Evolutionary conservation across 495 filamentous ascomycete genomes (phyloP), one percentile per base, ranked within the genome.

Genomic region (Talaromyces proteolyticus): DNA sequence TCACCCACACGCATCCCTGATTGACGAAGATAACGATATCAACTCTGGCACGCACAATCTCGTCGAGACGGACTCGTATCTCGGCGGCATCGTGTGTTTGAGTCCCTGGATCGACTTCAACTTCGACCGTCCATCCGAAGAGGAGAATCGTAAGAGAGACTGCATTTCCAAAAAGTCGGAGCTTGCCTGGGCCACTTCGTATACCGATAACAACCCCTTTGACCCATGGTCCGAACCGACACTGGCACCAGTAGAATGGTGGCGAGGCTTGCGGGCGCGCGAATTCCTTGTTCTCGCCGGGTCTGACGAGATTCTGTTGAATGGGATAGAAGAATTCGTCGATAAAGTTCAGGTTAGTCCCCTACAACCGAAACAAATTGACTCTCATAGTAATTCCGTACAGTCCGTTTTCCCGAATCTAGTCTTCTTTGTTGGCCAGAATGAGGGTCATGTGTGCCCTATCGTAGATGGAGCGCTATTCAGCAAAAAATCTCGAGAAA

Each of bases 191-290:
- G 59, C 68, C 10, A 19, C 20, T 1, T 53, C 59, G 16, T 85
- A 82, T 59, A 51, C 82, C 19, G 66, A 57, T 14, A 66, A 55
- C 10, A 58, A 56, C 22, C 49, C 54, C n/a, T 54, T 58, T 0
- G 81, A 85, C 67, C 59, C 59, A 36, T 86, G 82, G 65, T 80
- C 67, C 53, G 69, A 85, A 64, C 74, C 82, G 5, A 47, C 62
- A 3, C 56, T 56, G 18, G 82, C 78, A 11, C 65, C 70, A 3
- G 47, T 54, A 6, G 69, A 71, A 25, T 86, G 80, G 81, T 86
- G 82, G 80, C 51, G 59, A 7, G 65, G 63, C 22, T 63, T 50
- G 6, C 65, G 67, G 46, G 74, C 77, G 38, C 59, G 73, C 51
- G 62, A 68, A 25, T 62, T 82, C 2, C 44, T 83, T 49, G 57